Percentiles rank a stretch among this genome's conserved stretches.
Evolutionary conservation across 2,329 filamentous ascomycete species (phyloP).

Genomic region (Trichophyton verrucosum): DNA sequence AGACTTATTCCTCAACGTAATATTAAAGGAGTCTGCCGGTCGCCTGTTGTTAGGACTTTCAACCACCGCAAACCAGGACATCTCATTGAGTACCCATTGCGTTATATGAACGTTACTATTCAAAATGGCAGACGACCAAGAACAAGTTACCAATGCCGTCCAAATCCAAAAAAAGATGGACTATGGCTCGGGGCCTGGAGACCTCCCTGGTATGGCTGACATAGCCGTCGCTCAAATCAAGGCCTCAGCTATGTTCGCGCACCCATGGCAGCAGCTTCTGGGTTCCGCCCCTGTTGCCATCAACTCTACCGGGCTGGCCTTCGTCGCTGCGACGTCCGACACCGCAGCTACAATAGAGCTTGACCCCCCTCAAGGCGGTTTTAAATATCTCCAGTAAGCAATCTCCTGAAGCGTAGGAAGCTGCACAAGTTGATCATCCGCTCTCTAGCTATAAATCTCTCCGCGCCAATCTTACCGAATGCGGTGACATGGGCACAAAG

Average conservation of each 20-base stretch:
- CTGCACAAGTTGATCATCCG: neutral
- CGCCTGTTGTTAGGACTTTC: too few relatives aligned
- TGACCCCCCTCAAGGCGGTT: neutral
- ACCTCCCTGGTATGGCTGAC: neutral
- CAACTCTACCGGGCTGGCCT: neutral
- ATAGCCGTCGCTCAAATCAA: neutral
- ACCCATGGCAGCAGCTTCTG: neutral
- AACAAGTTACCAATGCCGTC: neutral
- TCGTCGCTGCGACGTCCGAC: neutral
- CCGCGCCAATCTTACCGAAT: neutral
- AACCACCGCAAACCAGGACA: too few relatives aligned
- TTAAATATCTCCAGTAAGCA: neutral
- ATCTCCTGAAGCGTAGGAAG: neutral
- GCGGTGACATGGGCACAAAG: neutral
- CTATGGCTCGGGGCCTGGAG: neutral
- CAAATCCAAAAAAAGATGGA: neutral
- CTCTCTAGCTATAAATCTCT: neutral
- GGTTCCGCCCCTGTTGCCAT: neutral
- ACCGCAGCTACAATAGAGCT: neutral
- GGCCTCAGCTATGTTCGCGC: neutral
- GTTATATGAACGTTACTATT: neutral
- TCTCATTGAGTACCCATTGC: too few relatives aligned
- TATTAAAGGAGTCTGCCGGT: too few relatives aligned
- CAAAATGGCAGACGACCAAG: neutral
- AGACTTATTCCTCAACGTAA: too few relatives aligned